Percentiles rank a stretch among this genome's conserved stretches.
phyloP scores from a whole-genome alignment of 2,329 filamentous ascomycete genomes.

The Aspergillus sp. region DNA sequence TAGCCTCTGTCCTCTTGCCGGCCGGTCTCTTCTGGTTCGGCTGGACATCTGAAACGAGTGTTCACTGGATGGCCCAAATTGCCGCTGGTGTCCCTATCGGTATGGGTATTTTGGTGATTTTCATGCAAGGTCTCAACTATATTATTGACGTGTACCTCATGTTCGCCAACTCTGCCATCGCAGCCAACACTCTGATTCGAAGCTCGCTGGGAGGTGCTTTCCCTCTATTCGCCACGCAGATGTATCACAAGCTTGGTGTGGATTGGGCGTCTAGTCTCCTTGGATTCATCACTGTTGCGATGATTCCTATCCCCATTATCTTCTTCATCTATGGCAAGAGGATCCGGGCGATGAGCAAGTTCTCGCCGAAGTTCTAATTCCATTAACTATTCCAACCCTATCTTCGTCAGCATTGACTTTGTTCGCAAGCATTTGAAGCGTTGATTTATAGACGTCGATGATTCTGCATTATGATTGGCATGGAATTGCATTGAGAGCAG shows the following conservation, averaged over 20 bases:
- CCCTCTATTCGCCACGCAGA: conserved; percentile 30
- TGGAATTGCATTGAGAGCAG: not conserved
- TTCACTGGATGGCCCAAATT: conserved; percentile 48
- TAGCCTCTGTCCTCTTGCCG: conserved; percentile 44
- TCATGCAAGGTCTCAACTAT: conserved; percentile 42
- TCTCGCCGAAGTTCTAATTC: conserved; percentile 26
- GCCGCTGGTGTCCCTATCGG: conserved; percentile 45
- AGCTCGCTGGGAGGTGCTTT: conserved; percentile 33
- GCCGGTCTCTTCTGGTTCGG: conserved; percentile 50
- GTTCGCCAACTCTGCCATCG: conserved; percentile 41
- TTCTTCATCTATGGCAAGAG: conserved; percentile 48
- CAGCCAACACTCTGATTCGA: conserved; percentile 38
- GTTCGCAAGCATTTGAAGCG: not conserved
- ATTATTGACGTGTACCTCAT: conserved; percentile 42
- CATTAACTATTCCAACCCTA: not conserved
- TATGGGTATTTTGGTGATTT: conserved; percentile 42
- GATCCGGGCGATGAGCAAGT: conserved; percentile 48
- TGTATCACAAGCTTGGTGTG: conserved; percentile 38
- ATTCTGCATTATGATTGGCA: not conserved
- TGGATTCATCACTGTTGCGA: conserved; percentile 36
- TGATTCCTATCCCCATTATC: conserved; percentile 48
- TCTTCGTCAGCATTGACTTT: not conserved
- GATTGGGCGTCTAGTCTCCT: conserved; percentile 38
- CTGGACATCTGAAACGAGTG: conserved; percentile 44
- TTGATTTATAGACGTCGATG: not conserved